Base-by-base conservation (phyloP, 225 moss, liverwort and hornwort genomes). In the Anthoceros angustus region DNA sequence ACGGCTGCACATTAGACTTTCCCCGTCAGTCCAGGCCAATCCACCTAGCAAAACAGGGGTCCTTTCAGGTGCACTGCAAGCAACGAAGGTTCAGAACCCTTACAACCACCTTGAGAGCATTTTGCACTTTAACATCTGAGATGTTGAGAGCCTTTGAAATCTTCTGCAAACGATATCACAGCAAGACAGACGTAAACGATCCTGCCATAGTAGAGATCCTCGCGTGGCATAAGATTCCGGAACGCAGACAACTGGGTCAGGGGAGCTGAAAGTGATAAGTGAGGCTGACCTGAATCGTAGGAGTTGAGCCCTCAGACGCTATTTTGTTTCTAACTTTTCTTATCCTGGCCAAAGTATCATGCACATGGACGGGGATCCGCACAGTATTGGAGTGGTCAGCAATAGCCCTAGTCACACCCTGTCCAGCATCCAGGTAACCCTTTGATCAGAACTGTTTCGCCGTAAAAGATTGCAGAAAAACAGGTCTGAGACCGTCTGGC, bases 341-440 rank as follows among this genome's bases (percentile, higher is more conserved):
- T 42, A 95, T 88, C 66, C 94, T 87, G 21, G 90, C 82, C 68
- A 95, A 69, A 5, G 94, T 86, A 69, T 95, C 94, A 75, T 95
- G 94, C 43, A 95, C 88, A 84, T 95, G 94, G 61, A 95, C 94
- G 49, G 94, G 94, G 40, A 95, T 81, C 72, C 94, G 86, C 67
- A 95, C 88, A 61, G 94, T 95, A 76, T 90, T 85, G 12, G 94
- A 95, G 71, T 95, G 94, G 74, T 95, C 94, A 39, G 94, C 94
- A 76, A 95, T 95, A 63, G 94, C 94, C 76, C 94, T 86, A 50
- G 94, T 95, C 24, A 95, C 94, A 64, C 94, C 94, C 94, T 94
- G 84, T 74, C 26, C 39, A 23, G 39, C 2, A 43, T 40, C n/a
- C 12, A 23, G 42, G 26, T 8, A 20, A 7, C 15, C 12, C 12